These are phyloP conservation scores for Blastocystis sp. DNA, from an alignment of 352 stramenopile species.

Conservation along the genomic window DNA sequence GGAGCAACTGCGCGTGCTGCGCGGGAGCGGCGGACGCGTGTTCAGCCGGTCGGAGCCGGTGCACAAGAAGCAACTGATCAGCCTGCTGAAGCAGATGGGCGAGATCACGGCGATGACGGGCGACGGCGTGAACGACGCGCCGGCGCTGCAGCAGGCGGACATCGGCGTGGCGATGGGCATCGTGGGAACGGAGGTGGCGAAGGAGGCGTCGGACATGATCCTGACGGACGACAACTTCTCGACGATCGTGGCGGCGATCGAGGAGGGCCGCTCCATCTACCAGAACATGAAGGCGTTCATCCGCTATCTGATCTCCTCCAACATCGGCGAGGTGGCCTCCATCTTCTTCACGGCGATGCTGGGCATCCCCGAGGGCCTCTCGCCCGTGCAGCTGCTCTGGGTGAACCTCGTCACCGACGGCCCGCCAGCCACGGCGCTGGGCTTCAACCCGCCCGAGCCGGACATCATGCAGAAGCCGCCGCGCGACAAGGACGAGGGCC, in stretches of 20 bases:
- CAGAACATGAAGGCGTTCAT: constrained; percentile 98
- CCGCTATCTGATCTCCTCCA: constrained; percentile 95
- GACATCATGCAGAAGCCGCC: constrained; percentile 94
- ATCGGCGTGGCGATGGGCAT: constrained; percentile 97
- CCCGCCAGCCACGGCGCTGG: constrained; percentile 91
- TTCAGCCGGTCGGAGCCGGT: constrained; percentile 89
- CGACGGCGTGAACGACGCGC: constrained; percentile 97
- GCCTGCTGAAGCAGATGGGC: constrained; percentile 86
- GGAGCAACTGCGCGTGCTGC: background rate
- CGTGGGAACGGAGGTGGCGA: too few species aligned
- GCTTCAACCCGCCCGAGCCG: constrained; percentile 94
- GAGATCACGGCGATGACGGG: constrained; percentile 95
- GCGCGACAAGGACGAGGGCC: constrained; percentile 87
- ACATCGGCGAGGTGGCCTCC: constrained; percentile 96
- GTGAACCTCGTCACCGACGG: constrained; percentile 99
- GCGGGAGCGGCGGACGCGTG: background rate
- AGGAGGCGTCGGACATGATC: constrained; percentile 77
- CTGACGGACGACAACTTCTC: constrained; percentile 98
- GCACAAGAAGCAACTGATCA: constrained; percentile 90
- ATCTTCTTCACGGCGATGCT: constrained; percentile 94
- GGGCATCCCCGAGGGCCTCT: constrained; percentile 92
- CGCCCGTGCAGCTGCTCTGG: constrained; percentile 96
- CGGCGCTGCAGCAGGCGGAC: constrained; percentile 89
- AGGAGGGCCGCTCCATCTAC: constrained; percentile 80
- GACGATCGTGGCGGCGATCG: constrained; percentile 87